Evolutionary conservation across 306 rosid genomes (phyloP), one percentile per base, ranked within the genome.

Genomic region (Delonix regia): DNA sequence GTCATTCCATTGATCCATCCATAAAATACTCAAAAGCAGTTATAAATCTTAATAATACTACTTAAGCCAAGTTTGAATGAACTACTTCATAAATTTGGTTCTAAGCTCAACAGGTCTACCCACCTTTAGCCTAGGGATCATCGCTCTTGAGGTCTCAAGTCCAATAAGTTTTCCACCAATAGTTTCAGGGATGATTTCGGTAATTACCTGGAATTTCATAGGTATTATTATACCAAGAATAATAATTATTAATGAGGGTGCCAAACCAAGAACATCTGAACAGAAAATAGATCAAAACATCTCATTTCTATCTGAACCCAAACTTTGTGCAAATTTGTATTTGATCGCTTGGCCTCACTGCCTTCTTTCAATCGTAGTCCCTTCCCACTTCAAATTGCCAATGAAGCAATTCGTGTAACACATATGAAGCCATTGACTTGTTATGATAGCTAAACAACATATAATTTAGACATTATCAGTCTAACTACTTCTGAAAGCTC

Each of bases 361-460:
- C 98, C 98, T 72, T 97, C 98, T 85, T 94, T 92, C 87, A 94
- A 82, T 69, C 92, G 94, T 86, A 94, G 97, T 52, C 97, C 98
- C 61, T 94, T 94, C 55, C 98, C 98, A 79, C 98, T 92, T 49
- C 94, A 89, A 41, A 94, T 88, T 38, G 98, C 98, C 85, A 94
- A 87, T 42, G 97, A 92, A 81, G 97, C 97, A 81, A 94, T 94
- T 97, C 92, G 83, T 81, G 72, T 83, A 83, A 60, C 81, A 75
- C 21, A 78, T 42, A 44, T 11, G 74, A 81, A 51, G 65, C 45
- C 38, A 82, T 25, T 36, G 30, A 38, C 24, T 77, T 76, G 85
- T 67, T 63, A 65, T 62, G 80, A 74, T 66, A 78, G 68, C 75
- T 44, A 52, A 61, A 69, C 66, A 53, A 30, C 38, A 69, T 21